Evolutionary conservation across 352 stramenopile species (phyloP), one percentile per base, ranked within the genome.

Genomic region (Globisporangium barbulae): DNA sequence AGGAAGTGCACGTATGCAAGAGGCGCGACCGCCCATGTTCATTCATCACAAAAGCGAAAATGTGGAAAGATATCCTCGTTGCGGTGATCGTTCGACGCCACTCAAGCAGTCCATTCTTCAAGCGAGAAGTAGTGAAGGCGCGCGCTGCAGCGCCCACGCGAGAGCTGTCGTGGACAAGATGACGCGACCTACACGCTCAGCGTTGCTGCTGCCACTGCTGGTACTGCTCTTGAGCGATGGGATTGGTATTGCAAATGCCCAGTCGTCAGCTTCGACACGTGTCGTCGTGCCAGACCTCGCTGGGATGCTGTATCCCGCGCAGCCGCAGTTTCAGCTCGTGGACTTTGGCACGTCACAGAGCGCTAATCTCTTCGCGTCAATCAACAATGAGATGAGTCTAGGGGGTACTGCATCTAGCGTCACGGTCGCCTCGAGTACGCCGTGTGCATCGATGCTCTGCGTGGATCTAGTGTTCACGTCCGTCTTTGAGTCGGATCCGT

Each of bases 401-500:
- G 59, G 47, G 1, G 22, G 17, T 25, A 44, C 45, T 15, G 39
- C 21, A 2, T n/a, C 10, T 17, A 12, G 19, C 21, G 19, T n/a
- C 1, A 28, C 15, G 31, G 31, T 9, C 4, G 30, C 30, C 22
- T 44, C 50, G 9, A 58, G 13, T 30, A 35, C 57, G 7, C n/a
- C 56, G 17, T 74, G 67, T 17, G 37, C 22, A 30, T 15, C 59
- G 31, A 45, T 42, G 8, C 47, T 79, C 10, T 79, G 72, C 50
- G 57, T 79, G 1, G 59, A 75, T 15, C 12, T 77, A 44, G 49
- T 62, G 44, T 68, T 72, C 63, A 59, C 64, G 44, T 79, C 72
- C 6, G 64, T 55, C 42, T 79, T 69, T 57, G 60, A 65, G 19
- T 30, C n/a, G 12, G 72, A 79, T 59, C 69, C 72, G 50, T 77